phyloP scores from a whole-genome alignment of 768 basidiomycete species.

The Pisolithus sp. region DNA sequence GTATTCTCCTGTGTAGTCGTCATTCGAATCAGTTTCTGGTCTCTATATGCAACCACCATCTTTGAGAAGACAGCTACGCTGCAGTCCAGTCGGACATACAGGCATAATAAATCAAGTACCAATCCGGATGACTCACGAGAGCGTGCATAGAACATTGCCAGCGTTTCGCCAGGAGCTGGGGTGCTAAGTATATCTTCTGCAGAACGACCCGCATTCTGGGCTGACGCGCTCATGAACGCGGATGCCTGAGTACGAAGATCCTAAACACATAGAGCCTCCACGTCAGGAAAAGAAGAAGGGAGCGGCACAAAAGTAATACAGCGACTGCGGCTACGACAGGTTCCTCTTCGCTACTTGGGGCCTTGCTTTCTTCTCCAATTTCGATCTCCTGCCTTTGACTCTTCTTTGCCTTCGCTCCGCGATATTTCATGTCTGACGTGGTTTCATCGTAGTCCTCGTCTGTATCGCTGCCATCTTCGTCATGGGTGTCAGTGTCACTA shows the following conservation, averaged over 20 bases:
- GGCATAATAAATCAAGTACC: not conserved
- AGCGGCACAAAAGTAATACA: conserved; percentile 3
- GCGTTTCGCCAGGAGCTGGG: conserved; percentile 77
- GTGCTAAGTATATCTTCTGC: conserved; percentile 72
- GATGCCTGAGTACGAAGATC: conserved; percentile 39
- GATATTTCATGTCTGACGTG: not conserved
- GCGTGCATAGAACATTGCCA: conserved; percentile 78
- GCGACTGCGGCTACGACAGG: not conserved
- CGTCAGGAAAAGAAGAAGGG: not conserved
- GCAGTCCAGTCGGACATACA: not conserved
- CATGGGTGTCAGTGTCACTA: conserved; percentile 49
- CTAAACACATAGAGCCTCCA: not conserved
- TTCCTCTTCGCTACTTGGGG: conserved; percentile 15
- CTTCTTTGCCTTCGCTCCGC: not conserved
- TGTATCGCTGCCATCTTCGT: conserved; percentile 45
- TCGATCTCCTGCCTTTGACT: conserved; percentile 18
- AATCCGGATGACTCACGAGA: conserved; percentile 45
- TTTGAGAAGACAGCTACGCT: too few relatives aligned
- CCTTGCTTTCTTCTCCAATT: conserved; percentile 26
- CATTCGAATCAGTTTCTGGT: not conserved
- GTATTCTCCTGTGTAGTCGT: conserved; percentile 49
- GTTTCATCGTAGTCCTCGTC: conserved; percentile 25
- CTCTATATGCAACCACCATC: not conserved
- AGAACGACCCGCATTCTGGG: conserved; percentile 46
- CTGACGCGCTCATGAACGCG: conserved; percentile 59